Conservation (phyloP, 176 grass and related monocot species). For the Oryza meridionalis region DNA sequence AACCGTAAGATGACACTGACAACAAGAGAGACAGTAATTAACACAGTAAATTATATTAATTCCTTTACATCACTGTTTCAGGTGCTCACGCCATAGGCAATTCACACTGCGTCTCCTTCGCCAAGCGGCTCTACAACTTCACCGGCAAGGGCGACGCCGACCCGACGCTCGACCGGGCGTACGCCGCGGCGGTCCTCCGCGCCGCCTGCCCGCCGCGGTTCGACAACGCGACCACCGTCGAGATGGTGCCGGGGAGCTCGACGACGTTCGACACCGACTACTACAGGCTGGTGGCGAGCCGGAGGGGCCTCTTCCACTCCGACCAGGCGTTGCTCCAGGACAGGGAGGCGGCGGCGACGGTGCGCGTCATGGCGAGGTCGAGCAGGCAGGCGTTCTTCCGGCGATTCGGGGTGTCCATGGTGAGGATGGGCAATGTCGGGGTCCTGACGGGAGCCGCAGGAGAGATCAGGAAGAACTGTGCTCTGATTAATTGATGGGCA, state of each 20-base stretch:
- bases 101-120: constrained; percentile 50
- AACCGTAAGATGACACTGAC: not conserved
- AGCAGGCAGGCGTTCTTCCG: constrained; percentile 8
- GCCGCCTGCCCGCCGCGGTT: not conserved
- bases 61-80: not conserved
- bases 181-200: constrained; percentile 33
- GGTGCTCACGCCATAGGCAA: constrained; percentile 54
- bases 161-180: constrained; percentile 44
- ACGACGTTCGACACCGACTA: constrained; percentile 42
- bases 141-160: constrained; percentile 23
- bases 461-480: constrained; percentile 34
- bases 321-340: constrained; percentile 30
- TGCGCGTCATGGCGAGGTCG: not conserved
- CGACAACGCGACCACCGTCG: constrained; percentile 8
- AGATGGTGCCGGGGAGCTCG: constrained; percentile 43
- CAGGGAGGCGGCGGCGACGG: constrained; percentile 4
- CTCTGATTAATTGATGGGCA: constrained; percentile 18
- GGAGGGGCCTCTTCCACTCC: constrained; percentile 29
- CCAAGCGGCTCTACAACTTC: constrained; percentile 48
- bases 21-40: not conserved
- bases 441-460: constrained; percentile 3
- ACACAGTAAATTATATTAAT: not conserved
- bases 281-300: not conserved
- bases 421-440: constrained; percentile 36
- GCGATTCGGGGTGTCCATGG: constrained; percentile 40